A percentile compares a stretch with the other conserved stretches of the same genome.
Conservation (phyloP, 106 monocot species). For the Vanilla planifolia region DNA sequence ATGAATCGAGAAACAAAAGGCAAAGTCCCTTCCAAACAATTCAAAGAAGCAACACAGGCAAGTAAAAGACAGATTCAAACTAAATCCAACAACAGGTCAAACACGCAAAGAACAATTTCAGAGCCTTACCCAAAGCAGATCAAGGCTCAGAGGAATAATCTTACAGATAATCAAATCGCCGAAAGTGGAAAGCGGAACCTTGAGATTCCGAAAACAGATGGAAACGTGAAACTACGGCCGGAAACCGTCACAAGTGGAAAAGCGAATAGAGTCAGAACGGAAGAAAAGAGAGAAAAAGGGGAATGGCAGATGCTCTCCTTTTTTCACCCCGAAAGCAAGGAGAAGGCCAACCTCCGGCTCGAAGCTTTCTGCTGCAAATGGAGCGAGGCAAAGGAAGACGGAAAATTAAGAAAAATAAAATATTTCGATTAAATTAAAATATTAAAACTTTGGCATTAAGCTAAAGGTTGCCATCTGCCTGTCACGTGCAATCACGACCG, state of each 20-base stretch:
- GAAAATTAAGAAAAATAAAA: neutral
- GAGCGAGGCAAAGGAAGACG: neutral
- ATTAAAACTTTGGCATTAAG: neutral
- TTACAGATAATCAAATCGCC: neutral
- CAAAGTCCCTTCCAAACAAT: neutral
- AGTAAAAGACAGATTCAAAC: too few species aligned
- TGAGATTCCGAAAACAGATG: neutral
- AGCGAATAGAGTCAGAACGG: neutral
- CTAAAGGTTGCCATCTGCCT: neutral
- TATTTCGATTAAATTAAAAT: neutral
- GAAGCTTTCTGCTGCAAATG: neutral
- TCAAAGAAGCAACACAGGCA: neutral
- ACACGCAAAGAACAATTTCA: neutral
- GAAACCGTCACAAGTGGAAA: neutral
- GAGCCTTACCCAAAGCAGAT: neutral
- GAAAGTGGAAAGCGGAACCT: neutral
- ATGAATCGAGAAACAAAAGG: constrained; percentile 5
- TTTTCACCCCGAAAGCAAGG: neutral
- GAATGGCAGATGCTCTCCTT: neutral
- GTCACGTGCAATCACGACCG: neutral
- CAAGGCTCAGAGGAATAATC: neutral
- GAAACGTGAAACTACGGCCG: neutral
- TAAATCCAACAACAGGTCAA: too few species aligned
- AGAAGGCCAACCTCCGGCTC: neutral
- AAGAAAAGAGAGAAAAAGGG: neutral